phyloP scores from a whole-genome alignment of 352 stramenopile species.

The Phytophthora fragariae region DNA sequence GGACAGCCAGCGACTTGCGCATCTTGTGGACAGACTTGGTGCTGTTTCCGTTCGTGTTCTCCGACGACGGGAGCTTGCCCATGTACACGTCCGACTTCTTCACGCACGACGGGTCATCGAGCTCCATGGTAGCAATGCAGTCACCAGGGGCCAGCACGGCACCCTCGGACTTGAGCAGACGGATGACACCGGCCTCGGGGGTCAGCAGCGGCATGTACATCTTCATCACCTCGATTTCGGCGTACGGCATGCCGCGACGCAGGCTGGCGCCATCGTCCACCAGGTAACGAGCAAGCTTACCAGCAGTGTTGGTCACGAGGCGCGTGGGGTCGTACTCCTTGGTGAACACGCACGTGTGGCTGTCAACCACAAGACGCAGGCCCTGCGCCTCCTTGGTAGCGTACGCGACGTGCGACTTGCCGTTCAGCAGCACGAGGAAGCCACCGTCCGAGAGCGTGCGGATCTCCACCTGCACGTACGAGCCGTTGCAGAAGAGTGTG shows the following conservation, averaged over 20 bases:
- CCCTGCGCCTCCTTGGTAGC: conserved; percentile 91
- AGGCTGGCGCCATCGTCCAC: conserved; percentile 95
- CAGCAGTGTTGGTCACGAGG: conserved; percentile 97
- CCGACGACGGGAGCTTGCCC: conserved; percentile 72
- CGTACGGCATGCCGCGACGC: conserved; percentile 86
- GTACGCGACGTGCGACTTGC: conserved; percentile 98
- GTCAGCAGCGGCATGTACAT: conserved; percentile 99
- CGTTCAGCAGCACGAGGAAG: conserved; percentile 97
- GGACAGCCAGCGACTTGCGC: conserved; percentile 74
- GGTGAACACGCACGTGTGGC: conserved; percentile 97
- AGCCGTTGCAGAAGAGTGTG: conserved; percentile 90
- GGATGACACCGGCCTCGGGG: conserved; percentile 96
- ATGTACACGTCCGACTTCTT: conserved; percentile 93
- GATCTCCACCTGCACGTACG: conserved; percentile 94
- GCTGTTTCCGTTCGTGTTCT: conserved; percentile 45
- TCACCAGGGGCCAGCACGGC: conserved; percentile 96
- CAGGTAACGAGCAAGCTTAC: conserved; percentile 99
- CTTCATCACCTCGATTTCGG: conserved; percentile 99
- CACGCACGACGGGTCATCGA: conserved; percentile 98
- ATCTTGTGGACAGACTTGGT: conserved; percentile 75
- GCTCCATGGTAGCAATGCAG: conserved; percentile 96
- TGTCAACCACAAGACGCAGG: conserved; percentile 94
- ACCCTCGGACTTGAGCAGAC: conserved; percentile 96
- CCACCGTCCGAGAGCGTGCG: conserved; percentile 97
- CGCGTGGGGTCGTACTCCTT: conserved; percentile 99